These are phyloP conservation scores for Spinellus fusiger DNA, from an alignment of 192 early-diverging fungal species.

Conservation along the genomic window DNA sequence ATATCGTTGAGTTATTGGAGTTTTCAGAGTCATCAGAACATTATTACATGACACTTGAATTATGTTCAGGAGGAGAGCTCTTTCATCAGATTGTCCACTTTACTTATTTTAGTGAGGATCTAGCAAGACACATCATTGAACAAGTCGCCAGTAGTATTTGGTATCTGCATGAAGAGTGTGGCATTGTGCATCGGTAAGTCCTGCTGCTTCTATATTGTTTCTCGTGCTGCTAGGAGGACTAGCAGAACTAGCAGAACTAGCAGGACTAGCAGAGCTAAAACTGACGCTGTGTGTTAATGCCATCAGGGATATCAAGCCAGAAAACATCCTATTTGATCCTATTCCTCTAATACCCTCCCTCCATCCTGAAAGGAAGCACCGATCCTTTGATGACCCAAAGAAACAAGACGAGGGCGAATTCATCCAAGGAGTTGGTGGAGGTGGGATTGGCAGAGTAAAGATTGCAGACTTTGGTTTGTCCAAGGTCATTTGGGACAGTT, in stretches of 20 bases:
- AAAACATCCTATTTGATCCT: constrained; percentile 77
- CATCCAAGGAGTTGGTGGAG: constrained; percentile 66
- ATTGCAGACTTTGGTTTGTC: constrained; percentile 89
- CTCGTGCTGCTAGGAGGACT: background rate
- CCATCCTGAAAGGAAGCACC: constrained; percentile 18
- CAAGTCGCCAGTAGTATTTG: constrained; percentile 81
- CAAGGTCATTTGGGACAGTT: constrained; percentile 77
- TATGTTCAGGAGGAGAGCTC: constrained; percentile 81
- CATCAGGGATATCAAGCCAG: constrained; percentile 84
- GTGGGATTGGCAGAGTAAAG: constrained; percentile 78
- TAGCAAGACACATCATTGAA: constrained; percentile 73
- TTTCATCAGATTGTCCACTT: constrained; percentile 80
- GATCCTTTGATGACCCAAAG: constrained; percentile 46
- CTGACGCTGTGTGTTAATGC: no score
- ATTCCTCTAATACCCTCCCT: constrained; percentile 59
- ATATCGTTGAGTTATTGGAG: constrained; percentile 69
- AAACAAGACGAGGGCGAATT: constrained; percentile 75
- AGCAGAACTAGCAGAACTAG: no score
- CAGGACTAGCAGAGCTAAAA: no score
- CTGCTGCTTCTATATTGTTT: background rate
- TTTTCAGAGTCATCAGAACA: constrained; percentile 71
- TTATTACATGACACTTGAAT: constrained; percentile 77
- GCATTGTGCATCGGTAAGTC: constrained; percentile 63
- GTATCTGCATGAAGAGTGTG: constrained; percentile 76
- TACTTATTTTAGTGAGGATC: constrained; percentile 75